Percentiles rank a stretch among this genome's conserved stretches.
phyloP scores from a whole-genome alignment of 768 basidiomycete genomes.

The Psilocybe subaeruginosa region DNA sequence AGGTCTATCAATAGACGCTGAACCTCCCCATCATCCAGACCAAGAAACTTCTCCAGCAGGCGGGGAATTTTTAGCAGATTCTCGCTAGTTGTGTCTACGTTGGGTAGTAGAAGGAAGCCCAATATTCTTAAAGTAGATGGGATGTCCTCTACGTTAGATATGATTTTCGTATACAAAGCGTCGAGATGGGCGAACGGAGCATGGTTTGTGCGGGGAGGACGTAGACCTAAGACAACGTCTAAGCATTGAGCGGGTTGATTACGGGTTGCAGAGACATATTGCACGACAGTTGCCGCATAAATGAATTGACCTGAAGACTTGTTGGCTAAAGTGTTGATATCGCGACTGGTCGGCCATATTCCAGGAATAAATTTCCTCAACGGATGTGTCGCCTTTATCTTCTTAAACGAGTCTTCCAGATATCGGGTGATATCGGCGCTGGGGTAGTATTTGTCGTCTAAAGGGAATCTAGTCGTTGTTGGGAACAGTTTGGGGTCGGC shows the following conservation, averaged over 20 bases:
- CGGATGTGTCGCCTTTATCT: background rate
- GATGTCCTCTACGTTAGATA: background rate
- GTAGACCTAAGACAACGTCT: background rate
- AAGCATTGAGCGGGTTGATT: background rate
- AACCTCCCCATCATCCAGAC: background rate
- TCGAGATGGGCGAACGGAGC: constrained; percentile 1
- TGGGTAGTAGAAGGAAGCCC: background rate
- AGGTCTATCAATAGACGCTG: constrained; percentile 1
- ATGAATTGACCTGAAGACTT: constrained; percentile 7
- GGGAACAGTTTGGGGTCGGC: background rate
- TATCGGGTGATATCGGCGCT: background rate
- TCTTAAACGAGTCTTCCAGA: background rate
- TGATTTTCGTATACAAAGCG: background rate
- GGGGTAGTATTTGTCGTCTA: constrained; percentile 7
- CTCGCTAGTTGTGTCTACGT: background rate
- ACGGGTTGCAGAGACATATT: constrained; percentile 1
- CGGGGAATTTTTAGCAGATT: constrained; percentile 3
- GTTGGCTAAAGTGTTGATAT: background rate
- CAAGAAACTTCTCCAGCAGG: background rate
- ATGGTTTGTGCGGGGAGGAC: background rate
- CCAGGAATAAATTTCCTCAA: background rate
- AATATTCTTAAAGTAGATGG: background rate
- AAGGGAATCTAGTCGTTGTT: background rate
- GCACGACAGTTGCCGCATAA: background rate
- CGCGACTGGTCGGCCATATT: background rate